A percentile compares a stretch with the other conserved stretches of the same genome.
These are phyloP conservation scores for Emmonsia crescens DNA, from an alignment of 2,329 filamentous ascomycete genomes.

Conservation along the genomic window DNA sequence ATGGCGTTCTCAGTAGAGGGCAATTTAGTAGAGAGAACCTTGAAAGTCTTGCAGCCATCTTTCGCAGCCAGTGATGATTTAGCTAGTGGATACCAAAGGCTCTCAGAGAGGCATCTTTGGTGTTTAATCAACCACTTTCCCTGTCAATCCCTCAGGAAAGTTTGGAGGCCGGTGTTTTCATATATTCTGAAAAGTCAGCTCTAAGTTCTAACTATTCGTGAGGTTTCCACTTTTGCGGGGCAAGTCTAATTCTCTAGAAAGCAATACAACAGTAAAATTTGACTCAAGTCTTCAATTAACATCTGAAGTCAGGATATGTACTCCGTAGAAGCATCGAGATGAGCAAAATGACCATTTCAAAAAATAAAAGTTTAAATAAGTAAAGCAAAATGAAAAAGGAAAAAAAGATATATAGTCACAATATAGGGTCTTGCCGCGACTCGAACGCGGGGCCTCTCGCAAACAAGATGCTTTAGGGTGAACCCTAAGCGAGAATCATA, in stretches of 20 bases:
- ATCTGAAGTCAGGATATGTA: too few species aligned
- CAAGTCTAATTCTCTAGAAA: too few species aligned
- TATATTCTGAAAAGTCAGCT: too few species aligned
- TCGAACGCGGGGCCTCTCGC: constrained; percentile 10
- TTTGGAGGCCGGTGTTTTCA: too few species aligned
- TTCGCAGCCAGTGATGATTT: background rate
- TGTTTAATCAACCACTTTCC: background rate
- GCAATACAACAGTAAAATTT: too few species aligned
- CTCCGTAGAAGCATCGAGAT: too few species aligned
- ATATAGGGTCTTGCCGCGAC: constrained; percentile 5
- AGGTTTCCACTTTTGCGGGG: too few species aligned
- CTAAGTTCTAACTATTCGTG: too few species aligned
- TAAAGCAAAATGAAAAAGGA: background rate
- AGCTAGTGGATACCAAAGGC: background rate
- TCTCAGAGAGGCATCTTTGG: too few species aligned
- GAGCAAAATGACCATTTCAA: background rate
- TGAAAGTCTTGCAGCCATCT: background rate
- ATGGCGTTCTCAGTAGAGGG: too few species aligned
- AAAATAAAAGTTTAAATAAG: background rate
- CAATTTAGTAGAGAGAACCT: background rate
- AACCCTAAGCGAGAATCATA: constrained; percentile 62
- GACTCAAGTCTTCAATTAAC: too few species aligned
- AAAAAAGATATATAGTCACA: background rate
- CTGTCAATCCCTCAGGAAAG: background rate
- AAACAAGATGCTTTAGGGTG: background rate